These are phyloP conservation scores for Rubus idaeus DNA, from an alignment of 306 rosid species.

Conservation along the genomic window DNA sequence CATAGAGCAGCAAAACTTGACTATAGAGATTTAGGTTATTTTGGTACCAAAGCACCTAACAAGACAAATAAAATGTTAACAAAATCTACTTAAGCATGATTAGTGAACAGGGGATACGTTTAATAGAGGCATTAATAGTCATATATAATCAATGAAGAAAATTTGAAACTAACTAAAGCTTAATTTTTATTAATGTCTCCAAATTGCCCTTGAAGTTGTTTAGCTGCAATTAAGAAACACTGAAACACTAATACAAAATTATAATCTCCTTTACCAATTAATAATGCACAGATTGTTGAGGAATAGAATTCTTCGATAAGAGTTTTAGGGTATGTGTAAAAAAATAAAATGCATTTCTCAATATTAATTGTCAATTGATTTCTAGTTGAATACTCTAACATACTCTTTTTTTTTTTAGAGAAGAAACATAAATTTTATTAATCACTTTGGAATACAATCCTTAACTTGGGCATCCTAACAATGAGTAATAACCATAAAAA, in stretches of 20 bases:
- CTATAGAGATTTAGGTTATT: neutral
- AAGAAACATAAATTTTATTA: too few relatives aligned
- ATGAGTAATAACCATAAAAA: too few relatives aligned
- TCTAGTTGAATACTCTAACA: neutral
- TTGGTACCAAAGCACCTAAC: neutral
- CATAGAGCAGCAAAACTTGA: constrained; percentile 1
- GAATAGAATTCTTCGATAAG: neutral
- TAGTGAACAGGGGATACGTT: neutral
- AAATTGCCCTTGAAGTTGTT: neutral
- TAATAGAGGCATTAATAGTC: neutral
- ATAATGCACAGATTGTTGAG: neutral
- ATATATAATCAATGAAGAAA: neutral
- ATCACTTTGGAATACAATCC: too few relatives aligned
- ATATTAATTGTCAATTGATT: neutral
- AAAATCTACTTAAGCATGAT: neutral
- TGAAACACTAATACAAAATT: neutral
- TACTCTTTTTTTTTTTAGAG: too few relatives aligned
- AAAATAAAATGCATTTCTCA: neutral
- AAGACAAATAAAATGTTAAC: neutral
- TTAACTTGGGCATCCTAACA: too few relatives aligned
- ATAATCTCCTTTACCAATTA: neutral
- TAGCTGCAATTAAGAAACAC: neutral
- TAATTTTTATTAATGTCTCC: neutral
- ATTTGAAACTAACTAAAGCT: neutral
- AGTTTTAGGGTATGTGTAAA: neutral